phyloP scores from a whole-genome alignment of 805 yeast species.

The Wickerhamomyces ciferrii region DNA sequence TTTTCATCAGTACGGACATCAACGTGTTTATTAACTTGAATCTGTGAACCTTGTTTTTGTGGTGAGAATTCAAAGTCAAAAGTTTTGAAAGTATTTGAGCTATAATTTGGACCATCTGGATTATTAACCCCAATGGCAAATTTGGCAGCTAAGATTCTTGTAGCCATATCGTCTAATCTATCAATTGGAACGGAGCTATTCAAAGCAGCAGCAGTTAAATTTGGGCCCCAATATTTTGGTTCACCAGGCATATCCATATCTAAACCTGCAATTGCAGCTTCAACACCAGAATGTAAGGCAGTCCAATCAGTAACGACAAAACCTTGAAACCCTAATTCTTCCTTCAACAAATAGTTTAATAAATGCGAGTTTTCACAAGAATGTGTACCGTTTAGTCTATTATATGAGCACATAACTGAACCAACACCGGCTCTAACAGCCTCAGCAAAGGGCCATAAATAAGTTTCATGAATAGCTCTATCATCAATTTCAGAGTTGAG shows the following conservation, averaged over 20 bases:
- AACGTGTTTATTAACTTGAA: slow-evolving; percentile 40
- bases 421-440: slow-evolving; percentile 45
- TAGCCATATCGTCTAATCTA: slow-evolving; percentile 43
- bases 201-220: slow-evolving; percentile 33
- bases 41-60: slow-evolving; percentile 29
- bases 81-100: slow-evolving; percentile 31
- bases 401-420: slow-evolving; percentile 53
- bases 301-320: slow-evolving; percentile 54
- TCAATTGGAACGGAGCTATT: slow-evolving; percentile 33
- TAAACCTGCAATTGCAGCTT: slow-evolving; percentile 45
- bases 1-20: slow-evolving; percentile 36
- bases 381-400: slow-evolving; percentile 53
- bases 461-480: slow-evolving; percentile 55
- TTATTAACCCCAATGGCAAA: slow-evolving; percentile 34
- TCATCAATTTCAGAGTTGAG: slow-evolving; percentile 43
- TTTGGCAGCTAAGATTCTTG: slow-evolving; percentile 37
- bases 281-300: slow-evolving; percentile 42
- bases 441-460: slow-evolving; percentile 52
- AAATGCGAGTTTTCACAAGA: slow-evolving; percentile 37
- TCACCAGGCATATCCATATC: slow-evolving; percentile 64
- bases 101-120: slow-evolving; percentile 33
- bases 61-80: slow-evolving; percentile 32
- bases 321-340: slow-evolving; percentile 51
- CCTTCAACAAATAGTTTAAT: slow-evolving; percentile 38
- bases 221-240: slow-evolving; percentile 41